Evolutionary conservation across 2,329 filamentous ascomycete species (phyloP).

Genomic region (Diaporthe capsici): DNA sequence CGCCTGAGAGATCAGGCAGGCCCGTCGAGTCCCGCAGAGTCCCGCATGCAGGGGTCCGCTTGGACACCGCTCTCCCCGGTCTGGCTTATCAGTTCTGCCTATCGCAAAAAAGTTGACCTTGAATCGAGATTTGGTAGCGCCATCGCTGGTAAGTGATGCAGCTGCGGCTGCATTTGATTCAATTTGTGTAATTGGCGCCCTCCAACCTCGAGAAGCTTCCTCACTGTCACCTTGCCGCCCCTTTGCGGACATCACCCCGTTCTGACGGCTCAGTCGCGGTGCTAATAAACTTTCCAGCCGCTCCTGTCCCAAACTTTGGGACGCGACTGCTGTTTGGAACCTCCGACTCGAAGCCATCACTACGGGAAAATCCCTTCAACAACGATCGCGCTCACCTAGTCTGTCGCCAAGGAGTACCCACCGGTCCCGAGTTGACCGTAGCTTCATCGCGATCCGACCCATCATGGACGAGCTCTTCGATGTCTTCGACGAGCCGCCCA

Average conservation of each 20-base stretch:
- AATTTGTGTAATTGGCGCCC: conserved; percentile 25
- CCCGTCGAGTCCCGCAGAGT: background rate
- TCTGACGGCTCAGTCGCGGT: background rate
- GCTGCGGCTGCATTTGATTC: conserved; percentile 26
- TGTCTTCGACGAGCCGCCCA: conserved; percentile 80
- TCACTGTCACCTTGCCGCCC: background rate
- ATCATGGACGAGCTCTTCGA: conserved; percentile 85
- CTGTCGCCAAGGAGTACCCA: background rate
- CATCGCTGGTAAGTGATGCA: conserved; percentile 9
- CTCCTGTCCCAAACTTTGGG: background rate
- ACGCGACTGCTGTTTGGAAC: background rate
- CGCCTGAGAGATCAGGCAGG: conserved; percentile 23
- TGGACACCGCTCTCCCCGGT: conserved; percentile 10
- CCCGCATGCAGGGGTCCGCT: background rate
- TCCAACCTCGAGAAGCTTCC: conserved; percentile 14
- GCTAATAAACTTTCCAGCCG: conserved; percentile 5
- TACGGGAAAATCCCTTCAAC: background rate
- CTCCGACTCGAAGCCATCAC: background rate
- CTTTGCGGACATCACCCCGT: background rate
- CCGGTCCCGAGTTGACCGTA: background rate
- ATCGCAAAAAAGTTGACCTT: conserved; percentile 36
- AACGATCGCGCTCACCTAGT: background rate
- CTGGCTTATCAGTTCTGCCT: conserved; percentile 34
- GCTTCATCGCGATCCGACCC: background rate
- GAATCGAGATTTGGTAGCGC: conserved; percentile 35